These are phyloP conservation scores for Hypoxylon trugodes DNA, from an alignment of 495 filamentous ascomycete genomes.

Conservation along the genomic window DNA sequence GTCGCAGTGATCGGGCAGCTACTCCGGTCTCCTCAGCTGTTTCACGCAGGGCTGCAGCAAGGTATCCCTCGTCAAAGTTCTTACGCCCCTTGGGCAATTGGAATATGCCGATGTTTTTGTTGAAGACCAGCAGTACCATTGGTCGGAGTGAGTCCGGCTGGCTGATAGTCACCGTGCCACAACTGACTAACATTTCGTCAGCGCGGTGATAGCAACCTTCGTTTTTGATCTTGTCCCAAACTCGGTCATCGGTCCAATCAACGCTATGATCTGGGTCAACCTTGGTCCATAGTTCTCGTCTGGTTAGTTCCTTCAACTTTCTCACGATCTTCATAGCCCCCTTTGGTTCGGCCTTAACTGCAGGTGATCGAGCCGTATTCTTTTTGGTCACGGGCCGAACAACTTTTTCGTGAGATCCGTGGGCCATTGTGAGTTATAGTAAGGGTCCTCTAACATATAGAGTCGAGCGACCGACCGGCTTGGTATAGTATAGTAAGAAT, in stretches of 20 bases:
- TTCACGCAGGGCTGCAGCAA: conserved; percentile 53
- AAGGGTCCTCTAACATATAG: neutral
- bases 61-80: conserved; percentile 54
- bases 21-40: conserved; percentile 57
- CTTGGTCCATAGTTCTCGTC: conserved; percentile 36
- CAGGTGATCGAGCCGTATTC: conserved; percentile 14
- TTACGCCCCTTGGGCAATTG: conserved; percentile 58
- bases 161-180: conserved; percentile 56
- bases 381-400: conserved; percentile 16
- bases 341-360: conserved; percentile 17
- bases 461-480: neutral
- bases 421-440: conserved; percentile 19
- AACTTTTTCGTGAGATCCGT: conserved; percentile 26
- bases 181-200: conserved; percentile 52
- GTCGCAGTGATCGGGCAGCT: conserved; percentile 45
- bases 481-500: neutral
- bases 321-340: conserved; percentile 24
- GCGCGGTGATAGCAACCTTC: conserved; percentile 46
- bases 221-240: conserved; percentile 43
- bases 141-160: conserved; percentile 33
- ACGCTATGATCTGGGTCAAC: conserved; percentile 28
- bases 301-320: conserved; percentile 32
- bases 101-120: conserved; percentile 53
- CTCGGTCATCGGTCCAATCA: conserved; percentile 40
- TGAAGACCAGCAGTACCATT: conserved; percentile 52